A percentile compares a stretch with the other conserved stretches of the same genome.
Conservation (phyloP, 176 grass and related monocot species). For the Rhynchospora tenuis region DNA sequence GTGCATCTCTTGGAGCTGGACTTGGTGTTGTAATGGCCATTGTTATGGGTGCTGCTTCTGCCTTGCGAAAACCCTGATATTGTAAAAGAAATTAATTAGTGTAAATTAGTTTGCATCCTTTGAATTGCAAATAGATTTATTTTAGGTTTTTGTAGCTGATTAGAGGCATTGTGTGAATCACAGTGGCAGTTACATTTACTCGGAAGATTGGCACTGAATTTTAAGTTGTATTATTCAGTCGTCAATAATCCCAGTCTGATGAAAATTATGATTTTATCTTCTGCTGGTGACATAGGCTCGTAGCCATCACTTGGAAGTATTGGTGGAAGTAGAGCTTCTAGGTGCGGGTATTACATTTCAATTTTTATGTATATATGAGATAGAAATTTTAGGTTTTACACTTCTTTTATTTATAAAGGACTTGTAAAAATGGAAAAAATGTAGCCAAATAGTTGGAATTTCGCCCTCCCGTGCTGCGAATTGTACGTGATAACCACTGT, state of each 20-base stretch:
- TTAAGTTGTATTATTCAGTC: neutral
- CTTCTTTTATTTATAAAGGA: too few relatives aligned
- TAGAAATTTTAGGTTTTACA: too few relatives aligned
- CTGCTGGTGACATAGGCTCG: too few relatives aligned
- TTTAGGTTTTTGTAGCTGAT: neutral
- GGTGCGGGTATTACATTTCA: too few relatives aligned
- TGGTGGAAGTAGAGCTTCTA: too few relatives aligned
- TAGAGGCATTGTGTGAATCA: neutral
- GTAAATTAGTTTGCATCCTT: neutral
- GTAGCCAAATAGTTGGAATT: too few relatives aligned
- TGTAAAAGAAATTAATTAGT: neutral
- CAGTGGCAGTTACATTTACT: neutral
- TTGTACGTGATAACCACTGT: too few relatives aligned
- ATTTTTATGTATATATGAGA: too few relatives aligned
- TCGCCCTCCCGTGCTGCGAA: too few relatives aligned
- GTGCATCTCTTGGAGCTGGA: constrained; percentile 81
- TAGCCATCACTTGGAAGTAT: too few relatives aligned
- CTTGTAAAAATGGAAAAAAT: too few relatives aligned
- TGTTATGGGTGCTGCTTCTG: constrained; percentile 93
- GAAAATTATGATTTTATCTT: too few relatives aligned
- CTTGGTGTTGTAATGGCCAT: constrained; percentile 87
- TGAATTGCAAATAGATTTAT: neutral
- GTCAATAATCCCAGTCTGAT: neutral
- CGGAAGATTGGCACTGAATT: neutral
- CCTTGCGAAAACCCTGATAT: constrained; percentile 67